Conservation (phyloP, 805 yeast genomes). For the Wickerhamomyces queroliae region DNA sequence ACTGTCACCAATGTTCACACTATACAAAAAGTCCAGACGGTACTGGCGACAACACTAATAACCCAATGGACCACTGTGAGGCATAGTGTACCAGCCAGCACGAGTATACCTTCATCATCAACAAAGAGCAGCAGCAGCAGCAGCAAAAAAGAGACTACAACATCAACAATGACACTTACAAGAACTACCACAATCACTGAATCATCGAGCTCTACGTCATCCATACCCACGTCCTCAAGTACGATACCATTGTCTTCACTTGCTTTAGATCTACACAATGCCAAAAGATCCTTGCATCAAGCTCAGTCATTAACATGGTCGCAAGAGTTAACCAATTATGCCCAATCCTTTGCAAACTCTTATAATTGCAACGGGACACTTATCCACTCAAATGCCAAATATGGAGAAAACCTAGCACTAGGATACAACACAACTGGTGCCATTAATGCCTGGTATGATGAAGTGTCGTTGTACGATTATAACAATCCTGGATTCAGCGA, state of each 20-base stretch:
- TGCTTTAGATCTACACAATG: conserved; percentile 52
- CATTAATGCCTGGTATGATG: conserved; percentile 73
- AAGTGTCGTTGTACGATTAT: conserved; percentile 48
- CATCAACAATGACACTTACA: background rate
- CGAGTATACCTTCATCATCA: background rate
- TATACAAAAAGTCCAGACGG: background rate
- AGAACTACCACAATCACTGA: background rate
- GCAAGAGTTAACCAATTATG: conserved; percentile 42
- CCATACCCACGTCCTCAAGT: background rate
- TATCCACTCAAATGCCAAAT: conserved; percentile 58
- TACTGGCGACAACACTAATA: background rate
- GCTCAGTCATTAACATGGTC: conserved; percentile 54
- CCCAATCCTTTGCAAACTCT: conserved; percentile 47
- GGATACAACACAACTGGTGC: conserved; percentile 59
- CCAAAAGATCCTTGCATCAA: conserved; percentile 45
- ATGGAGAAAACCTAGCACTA: conserved; percentile 80
- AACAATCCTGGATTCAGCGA: conserved; percentile 38
- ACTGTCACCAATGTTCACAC: conserved; percentile 4
- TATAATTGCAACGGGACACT: conserved; percentile 54
- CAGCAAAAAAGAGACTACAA: background rate
- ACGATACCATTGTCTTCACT: conserved; percentile 4
- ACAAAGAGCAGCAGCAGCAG: background rate
- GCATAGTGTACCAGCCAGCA: background rate
- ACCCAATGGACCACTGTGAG: conserved; percentile 8
- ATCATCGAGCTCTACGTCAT: background rate